A percentile compares a stretch with the other conserved stretches of the same genome.
phyloP scores from a whole-genome alignment of 176 grass and related monocot species.

The Microstegium vimineum region DNA sequence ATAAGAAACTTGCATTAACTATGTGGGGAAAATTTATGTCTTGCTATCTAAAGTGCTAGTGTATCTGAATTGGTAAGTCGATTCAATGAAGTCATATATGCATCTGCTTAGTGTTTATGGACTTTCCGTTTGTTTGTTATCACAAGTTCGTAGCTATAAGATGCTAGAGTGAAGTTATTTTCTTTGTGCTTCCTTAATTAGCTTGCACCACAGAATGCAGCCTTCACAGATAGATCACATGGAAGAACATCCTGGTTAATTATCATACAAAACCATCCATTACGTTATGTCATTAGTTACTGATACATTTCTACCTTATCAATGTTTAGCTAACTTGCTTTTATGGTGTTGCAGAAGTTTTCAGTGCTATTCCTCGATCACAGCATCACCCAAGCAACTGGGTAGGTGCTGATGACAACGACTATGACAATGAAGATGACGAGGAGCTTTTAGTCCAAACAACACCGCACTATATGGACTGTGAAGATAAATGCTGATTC shows the following conservation, averaged over 20 bases:
- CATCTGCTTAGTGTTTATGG: slow-evolving; percentile 12
- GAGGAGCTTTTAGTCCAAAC: slow-evolving; percentile 88
- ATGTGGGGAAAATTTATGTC: slow-evolving; percentile 1
- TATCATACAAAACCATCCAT: slow-evolving; percentile 22
- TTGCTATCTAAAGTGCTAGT: background rate
- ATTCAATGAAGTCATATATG: background rate
- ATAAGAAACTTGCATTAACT: background rate
- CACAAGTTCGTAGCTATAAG: background rate
- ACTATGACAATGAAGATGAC: slow-evolving; percentile 67
- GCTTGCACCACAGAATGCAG: slow-evolving; percentile 40
- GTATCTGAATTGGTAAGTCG: background rate
- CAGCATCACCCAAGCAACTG: slow-evolving; percentile 94
- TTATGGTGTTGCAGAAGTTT: slow-evolving; percentile 34
- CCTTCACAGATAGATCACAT: slow-evolving; percentile 36
- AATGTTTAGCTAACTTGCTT: slow-evolving; percentile 15
- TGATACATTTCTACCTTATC: background rate
- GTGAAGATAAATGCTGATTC: slow-evolving; percentile 16
- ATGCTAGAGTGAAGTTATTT: slow-evolving; percentile 17
- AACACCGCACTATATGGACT: slow-evolving; percentile 73
- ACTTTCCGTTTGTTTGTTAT: background rate
- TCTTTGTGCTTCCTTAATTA: slow-evolving; percentile 47
- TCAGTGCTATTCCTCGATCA: slow-evolving; percentile 34
- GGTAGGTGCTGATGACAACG: slow-evolving; percentile 67
- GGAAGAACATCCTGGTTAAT: slow-evolving; percentile 52
- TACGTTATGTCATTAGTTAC: background rate